These are phyloP conservation scores for Pyrus hybrid DNA, from an alignment of 331 rosid genomes.

Conservation along the genomic window DNA sequence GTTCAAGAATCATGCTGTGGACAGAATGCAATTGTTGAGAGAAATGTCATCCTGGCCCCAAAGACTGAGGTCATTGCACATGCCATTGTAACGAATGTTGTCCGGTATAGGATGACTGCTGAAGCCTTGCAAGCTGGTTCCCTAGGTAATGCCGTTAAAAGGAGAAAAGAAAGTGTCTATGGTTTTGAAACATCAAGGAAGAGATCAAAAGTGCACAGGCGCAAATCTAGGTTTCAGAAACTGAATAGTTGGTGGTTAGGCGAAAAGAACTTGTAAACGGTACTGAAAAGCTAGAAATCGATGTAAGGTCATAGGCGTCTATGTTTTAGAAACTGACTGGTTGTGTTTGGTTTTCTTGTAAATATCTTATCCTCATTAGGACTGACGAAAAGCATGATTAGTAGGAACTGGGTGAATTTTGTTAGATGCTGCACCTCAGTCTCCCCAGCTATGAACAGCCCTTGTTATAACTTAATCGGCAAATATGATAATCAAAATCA, in stretches of 20 bases:
- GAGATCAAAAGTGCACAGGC: conserved; percentile 56
- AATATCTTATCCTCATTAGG: conserved; percentile 18
- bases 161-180: conserved; percentile 28
- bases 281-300: conserved; percentile 57
- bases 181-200: conserved; percentile 57
- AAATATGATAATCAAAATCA: neutral
- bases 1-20: conserved; percentile 61
- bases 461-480: neutral
- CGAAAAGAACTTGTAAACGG: conserved; percentile 27
- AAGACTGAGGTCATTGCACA: conserved; percentile 49
- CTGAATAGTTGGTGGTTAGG: conserved; percentile 22
- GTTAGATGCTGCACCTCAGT: conserved; percentile 66
- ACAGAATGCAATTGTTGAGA: conserved; percentile 60
- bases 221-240: conserved; percentile 38
- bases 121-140: conserved; percentile 30
- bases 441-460: conserved; percentile 4
- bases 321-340: conserved; percentile 17
- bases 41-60: conserved; percentile 40
- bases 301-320: conserved; percentile 43
- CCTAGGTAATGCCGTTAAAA: conserved; percentile 44
- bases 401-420: conserved; percentile 80
- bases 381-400: conserved; percentile 7
- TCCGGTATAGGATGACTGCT: conserved; percentile 37
- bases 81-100: conserved; percentile 68
- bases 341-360: conserved; percentile 25